Evolutionary conservation across 805 yeast genomes (phyloP).

Genomic region (Candida coleopterorum): DNA sequence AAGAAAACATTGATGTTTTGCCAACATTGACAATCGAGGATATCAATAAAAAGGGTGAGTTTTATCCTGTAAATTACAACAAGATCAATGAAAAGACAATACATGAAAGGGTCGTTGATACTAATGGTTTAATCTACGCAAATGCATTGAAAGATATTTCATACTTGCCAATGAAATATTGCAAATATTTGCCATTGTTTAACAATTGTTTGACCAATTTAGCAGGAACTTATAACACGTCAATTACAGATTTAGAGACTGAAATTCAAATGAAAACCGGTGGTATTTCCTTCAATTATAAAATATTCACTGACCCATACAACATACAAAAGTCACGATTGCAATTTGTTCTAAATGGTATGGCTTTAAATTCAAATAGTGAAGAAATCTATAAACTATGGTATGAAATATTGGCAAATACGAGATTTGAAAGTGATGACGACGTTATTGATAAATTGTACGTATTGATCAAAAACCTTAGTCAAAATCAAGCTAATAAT

Average conservation of each 20-base stretch:
- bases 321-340: slow-evolving; percentile 46
- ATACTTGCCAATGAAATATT: slow-evolving; percentile 54
- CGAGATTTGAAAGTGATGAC: slow-evolving; percentile 49
- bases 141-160: slow-evolving; percentile 61
- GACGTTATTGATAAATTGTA: slow-evolving; percentile 57
- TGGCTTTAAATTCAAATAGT: slow-evolving; percentile 63
- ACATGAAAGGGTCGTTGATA: slow-evolving; percentile 54
- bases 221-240: slow-evolving; percentile 66
- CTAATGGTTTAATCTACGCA: slow-evolving; percentile 79
- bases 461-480: slow-evolving; percentile 66
- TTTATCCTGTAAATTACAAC: slow-evolving; percentile 22
- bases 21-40: slow-evolving; percentile 76
- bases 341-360: slow-evolving; percentile 58
- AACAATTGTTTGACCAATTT: slow-evolving; percentile 75
- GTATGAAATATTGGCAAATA: slow-evolving; percentile 60
- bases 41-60: slow-evolving; percentile 55
- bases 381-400: slow-evolving; percentile 59
- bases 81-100: slow-evolving; percentile 26
- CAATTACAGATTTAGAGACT: slow-evolving; percentile 81
- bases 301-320: slow-evolving; percentile 52
- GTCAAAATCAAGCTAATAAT: slow-evolving; percentile 70
- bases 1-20: slow-evolving; percentile 70
- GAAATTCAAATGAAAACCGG: slow-evolving; percentile 81
- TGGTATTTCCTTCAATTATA: slow-evolving; percentile 64
- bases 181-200: slow-evolving; percentile 72